Base-by-base conservation (phyloP, 1,284 basidiomycete genomes). In the Golubevia sp. region DNA sequence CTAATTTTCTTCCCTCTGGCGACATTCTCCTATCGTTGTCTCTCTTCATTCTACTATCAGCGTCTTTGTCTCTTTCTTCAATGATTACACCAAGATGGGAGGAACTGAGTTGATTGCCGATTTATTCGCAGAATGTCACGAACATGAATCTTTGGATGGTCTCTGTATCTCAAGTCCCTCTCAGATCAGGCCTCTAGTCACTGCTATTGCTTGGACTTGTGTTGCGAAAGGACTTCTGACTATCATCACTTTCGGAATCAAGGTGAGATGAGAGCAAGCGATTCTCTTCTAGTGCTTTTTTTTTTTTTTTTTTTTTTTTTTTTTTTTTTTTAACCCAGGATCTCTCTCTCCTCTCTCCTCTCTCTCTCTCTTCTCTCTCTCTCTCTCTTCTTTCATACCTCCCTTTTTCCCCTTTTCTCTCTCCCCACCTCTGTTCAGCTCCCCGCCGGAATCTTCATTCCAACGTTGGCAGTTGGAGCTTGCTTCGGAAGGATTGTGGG, bases 401-500 rank as follows among this genome's bases (percentile, higher is more conserved):
- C 27, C 25, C 49, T 5, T 34, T 56, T 5, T 23, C 53, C 20
- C 50, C 20, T 5, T 6, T 58, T 21, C 58, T 56, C 15, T 44
- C 27, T 48, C 50, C n/a, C 25, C 30, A 61, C 60, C 3, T 55
- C 56, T 25, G 56, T 55, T 23, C 56, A 61, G 62, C 63, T 78
- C 38, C 72, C 77, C 65, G 94, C 95, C 3, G 96, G 96, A 1
- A 96, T 99, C 73, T 99, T 99, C 85, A 93, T 99, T 26, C 96
- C 97, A 0, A 94, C 94, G 0, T 88, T 99, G 26, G 94, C 93
- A 21, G 94, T 97, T n/a, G 97, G 96, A 20, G 97, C 96, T 0
- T 95, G 94, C 76, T 92, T 92, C 52, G 96, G 96, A 2, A 88
- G 96, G 23, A 90, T 97, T 56, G 80, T 95, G 24, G 97, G 97